Percentiles rank a stretch among this genome's conserved stretches.
phyloP scores from a whole-genome alignment of 345 rosid species.

The Excoecaria agallocha region DNA sequence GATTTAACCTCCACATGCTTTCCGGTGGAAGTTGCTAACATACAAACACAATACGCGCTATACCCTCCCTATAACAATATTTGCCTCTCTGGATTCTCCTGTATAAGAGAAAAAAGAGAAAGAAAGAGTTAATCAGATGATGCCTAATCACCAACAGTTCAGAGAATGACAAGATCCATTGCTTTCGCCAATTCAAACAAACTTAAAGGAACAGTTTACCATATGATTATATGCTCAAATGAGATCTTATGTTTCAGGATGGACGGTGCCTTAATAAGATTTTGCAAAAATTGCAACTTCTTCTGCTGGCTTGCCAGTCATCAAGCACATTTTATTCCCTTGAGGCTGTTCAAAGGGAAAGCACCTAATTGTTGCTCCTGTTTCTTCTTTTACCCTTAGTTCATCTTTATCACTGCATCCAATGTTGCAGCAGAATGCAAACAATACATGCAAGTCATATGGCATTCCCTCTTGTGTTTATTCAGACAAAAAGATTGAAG shows the following conservation, averaged over 20 bases:
- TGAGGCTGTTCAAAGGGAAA: slow-evolving; percentile 78
- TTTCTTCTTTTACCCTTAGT: slow-evolving; percentile 83
- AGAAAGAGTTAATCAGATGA: not conserved
- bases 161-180: not conserved
- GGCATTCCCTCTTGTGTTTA: not conserved
- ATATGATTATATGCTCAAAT: not conserved
- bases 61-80: not conserved
- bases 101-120: not conserved
- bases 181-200: not conserved
- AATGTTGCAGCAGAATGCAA: not conserved
- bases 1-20: not conserved
- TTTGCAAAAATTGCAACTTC: slow-evolving; percentile 91
- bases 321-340: slow-evolving; percentile 66
- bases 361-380: slow-evolving; percentile 89
- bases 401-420: slow-evolving; percentile 66
- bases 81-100: not conserved
- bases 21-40: not conserved
- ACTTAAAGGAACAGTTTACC: not conserved
- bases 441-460: not conserved
- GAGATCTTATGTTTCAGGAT: not conserved
- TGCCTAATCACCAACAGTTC: not conserved
- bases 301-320: slow-evolving; percentile 74
- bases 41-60: not conserved
- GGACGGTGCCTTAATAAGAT: slow-evolving; percentile 45
- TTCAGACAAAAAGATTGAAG: not conserved